Base-by-base conservation (phyloP, 768 basidiomycete species). In the Cytidiella melzeri region DNA sequence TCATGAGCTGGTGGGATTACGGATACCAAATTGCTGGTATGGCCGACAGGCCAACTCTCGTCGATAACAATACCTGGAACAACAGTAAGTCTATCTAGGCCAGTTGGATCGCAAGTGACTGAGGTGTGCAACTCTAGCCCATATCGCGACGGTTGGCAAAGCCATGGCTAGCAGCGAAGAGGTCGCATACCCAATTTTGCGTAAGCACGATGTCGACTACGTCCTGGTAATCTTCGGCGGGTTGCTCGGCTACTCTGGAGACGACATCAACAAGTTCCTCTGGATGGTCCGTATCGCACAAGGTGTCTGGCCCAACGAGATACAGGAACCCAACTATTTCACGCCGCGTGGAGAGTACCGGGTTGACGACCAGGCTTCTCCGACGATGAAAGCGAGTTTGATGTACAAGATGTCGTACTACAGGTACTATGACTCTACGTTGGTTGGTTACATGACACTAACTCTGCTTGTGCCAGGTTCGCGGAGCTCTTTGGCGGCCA, bases 381-480 rank as follows among this genome's bases (percentile, higher is more conserved):
- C 78, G 1, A 70, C 92, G 11, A 99, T 99, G 96, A 89, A 76
- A 71, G 85, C 96, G 63, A 90, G 91, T 61, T 71, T 99, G 69
- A 96, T 99, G 95, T 98, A 98, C 72, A 98, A 98, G 75, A 92
- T 97, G 92, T 89, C 87, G 13, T 98, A 95, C 66, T 97, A 95
- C 63, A 80, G 93, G 82, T 90, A 51, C 41, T 74, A 58, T 7
- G 13, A 28, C 24, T 41, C 9, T 23, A 23, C 4, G 34, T 26
- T 23, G 3, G 9, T 34, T 12, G 37, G 24, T 23, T 44, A 24
- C 21, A 24, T 18, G 19, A 18, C 27, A 26, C 24, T 40, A 36
- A 43, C 13, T 7, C 34, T 27, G 19, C 25, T 23, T 12, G 15
- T 19, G 9, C 26, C 59, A 91, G 91, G 45, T 98, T 94, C 72